Evolutionary conservation across 352 stramenopile species (phyloP), one percentile per base, ranked within the genome.

Genomic region (Pythium aquatile): DNA sequence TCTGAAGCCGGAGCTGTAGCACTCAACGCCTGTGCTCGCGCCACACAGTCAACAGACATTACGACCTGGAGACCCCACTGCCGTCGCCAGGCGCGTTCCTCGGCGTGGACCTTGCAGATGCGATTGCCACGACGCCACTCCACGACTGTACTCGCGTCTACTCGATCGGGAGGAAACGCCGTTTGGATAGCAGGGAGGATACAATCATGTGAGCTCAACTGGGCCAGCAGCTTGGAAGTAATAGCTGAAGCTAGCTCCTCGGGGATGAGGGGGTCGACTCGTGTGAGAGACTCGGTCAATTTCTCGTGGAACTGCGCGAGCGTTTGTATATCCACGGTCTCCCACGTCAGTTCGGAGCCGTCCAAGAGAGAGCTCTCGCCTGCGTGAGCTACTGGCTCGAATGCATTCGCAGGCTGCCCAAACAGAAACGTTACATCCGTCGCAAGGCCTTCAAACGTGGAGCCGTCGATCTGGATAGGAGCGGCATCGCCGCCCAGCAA

Each of bases 11-110:
- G 17, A 8, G 9, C 9, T 35, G 9, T 44, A 0, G 33, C 24
- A 6, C 30, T 24, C 17, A 61, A 20, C 5, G 16, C 52, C 7
- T 58, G 53, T 0, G 67, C 60, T 39, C 61, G 68, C 2, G 64
- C 33, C 4, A 75, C 35, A 11, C 60, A 68, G 2, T 63, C 29
- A 8, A 70, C 28, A 20, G 30, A 55, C 4, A 77, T 54, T 35
- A 61, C 32, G 2, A 83, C 16, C 2, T 73, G 56, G 1, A 87
- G 24, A 10, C 78, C 78, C 78, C 78, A 87, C 20, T 83, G 65
- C 2, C 57, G 62, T 1, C 52, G 48, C 10, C 65, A 47, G 32
- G 75, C 46, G 3, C 58, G 28, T 47, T 85, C 78, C 14, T 57
- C 20, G 0, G 75, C 60, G 8, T 63, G 61, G 32, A 79, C 57